Evolutionary conservation across 2,329 filamentous ascomycete genomes (phyloP), one percentile per base, ranked within the genome.

Genomic region (Fusarium sp.): DNA sequence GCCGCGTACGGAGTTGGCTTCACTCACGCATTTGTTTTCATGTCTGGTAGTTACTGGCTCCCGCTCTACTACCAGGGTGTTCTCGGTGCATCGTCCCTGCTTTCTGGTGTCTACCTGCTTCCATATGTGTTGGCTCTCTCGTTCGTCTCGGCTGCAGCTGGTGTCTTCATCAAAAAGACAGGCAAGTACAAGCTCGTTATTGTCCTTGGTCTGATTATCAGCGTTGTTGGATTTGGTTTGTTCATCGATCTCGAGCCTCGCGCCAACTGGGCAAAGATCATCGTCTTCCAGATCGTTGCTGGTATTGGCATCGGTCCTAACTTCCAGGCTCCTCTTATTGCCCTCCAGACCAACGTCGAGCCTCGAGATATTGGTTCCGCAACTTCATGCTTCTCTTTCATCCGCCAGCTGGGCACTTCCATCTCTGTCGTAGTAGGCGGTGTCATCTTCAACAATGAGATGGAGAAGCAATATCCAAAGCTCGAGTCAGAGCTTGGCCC

Each of bases 31-130:
- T 87, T 91, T 71, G 89, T 92, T 69, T 95, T 95, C 83, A 94
- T 95, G 75, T 88, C 91, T 1, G 89, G 88, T 30, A 89, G 87
- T 67, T 97, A 95, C 83, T 97, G 92, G 81, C 84, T 97, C 7
- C 93, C 93, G 0, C 85, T 97, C 4, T 97, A 97, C 83, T 95
- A 94, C 80, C 93, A 97, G 80, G 87, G 90, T 54, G 89, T 92
- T 54, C 84, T 93, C 45, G 86, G 91, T 52, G 88, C 88, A 4
- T 85, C 86, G 0, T 91, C 93, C 0, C 86, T 94, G 37, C 81
- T 91, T 30, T 92, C 90, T 2, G 93, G 93, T 52, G 88, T 94
- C 51, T 93, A 93, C 75, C 79, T 94, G 18, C 84, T 96, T 16
- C 91, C 93, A 1, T 88, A 88, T 67, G 91, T 91, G 11, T 76